Percentiles rank a stretch among this genome's conserved stretches.
Evolutionary conservation across 495 filamentous ascomycete species (phyloP).

Genomic region (Bacidia rubella): DNA sequence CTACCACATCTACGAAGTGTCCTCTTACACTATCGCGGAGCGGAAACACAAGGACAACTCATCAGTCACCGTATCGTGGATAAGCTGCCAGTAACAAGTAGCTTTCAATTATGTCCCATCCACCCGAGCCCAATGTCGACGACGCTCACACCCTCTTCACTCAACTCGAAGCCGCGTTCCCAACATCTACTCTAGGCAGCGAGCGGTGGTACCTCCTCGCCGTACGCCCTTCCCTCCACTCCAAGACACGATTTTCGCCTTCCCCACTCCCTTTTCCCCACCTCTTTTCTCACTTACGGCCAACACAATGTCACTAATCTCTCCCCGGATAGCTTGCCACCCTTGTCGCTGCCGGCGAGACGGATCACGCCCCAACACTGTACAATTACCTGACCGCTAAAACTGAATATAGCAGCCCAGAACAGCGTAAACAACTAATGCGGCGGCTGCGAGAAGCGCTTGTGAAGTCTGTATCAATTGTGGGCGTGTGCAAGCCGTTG

Average conservation of each 20-base stretch:
- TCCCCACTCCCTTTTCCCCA: background rate
- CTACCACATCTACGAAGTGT: too few species aligned
- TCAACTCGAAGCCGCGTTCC: conserved; percentile 37
- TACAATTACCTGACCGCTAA: conserved; percentile 37
- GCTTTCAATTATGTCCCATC: background rate
- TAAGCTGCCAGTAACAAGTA: too few species aligned
- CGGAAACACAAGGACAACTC: too few species aligned
- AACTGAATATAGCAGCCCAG: conserved; percentile 24
- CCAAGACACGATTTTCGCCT: too few species aligned
- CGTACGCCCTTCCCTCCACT: conserved; percentile 19
- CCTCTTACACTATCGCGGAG: too few species aligned
- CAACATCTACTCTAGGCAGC: conserved; percentile 29
- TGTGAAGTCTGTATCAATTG: conserved; percentile 35
- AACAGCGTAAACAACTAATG: conserved; percentile 30
- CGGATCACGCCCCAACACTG: conserved; percentile 33
- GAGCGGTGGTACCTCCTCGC: conserved; percentile 47
- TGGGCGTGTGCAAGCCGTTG: conserved; percentile 41
- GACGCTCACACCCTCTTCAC: conserved; percentile 31
- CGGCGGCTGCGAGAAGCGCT: conserved; percentile 40
- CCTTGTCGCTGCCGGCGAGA: conserved; percentile 31
- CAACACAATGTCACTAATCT: background rate
- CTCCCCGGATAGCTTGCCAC: conserved; percentile 21
- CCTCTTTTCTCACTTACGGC: background rate
- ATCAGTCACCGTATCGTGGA: too few species aligned
- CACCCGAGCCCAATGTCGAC: conserved; percentile 20